A percentile compares a stretch with the other conserved stretches of the same genome.
Conservation (phyloP, 2,329 filamentous ascomycete genomes). For the Penicillium expansum region DNA sequence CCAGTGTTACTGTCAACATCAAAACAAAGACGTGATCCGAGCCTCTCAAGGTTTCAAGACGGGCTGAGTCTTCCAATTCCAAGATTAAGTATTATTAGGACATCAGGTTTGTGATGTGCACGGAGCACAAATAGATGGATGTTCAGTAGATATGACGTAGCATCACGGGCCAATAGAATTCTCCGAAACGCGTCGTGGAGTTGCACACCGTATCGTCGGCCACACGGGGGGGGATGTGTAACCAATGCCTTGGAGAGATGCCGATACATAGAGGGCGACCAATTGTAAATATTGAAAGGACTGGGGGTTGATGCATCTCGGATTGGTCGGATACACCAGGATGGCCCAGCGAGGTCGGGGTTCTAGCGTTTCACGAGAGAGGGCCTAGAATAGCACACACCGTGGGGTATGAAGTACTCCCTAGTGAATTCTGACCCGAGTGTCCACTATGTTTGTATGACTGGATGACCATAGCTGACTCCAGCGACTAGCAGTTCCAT, state of each 20-base stretch:
- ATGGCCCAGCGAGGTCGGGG: neutral
- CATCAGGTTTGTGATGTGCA: conserved; percentile 8
- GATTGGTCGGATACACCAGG: neutral
- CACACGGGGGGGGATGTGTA: neutral
- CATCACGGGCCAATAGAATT: conserved; percentile 14
- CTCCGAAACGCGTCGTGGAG: neutral
- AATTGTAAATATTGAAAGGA: neutral
- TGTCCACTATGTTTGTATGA: conserved; percentile 13
- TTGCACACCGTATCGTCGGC: neutral
- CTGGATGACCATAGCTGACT: conserved; percentile 7
- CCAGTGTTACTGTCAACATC: neutral
- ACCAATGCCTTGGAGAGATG: neutral
- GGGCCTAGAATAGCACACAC: conserved; percentile 19
- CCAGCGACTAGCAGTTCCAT: conserved; percentile 20
- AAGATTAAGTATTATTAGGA: neutral
- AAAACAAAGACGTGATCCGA: neutral
- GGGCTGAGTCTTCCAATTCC: neutral
- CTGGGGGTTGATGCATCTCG: neutral
- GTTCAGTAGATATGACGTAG: conserved; percentile 20
- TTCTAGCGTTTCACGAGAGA: conserved; percentile 11
- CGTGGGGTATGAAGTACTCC: conserved; percentile 21
- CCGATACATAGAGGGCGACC: neutral
- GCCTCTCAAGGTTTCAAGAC: neutral
- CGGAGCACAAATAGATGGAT: conserved; percentile 2
- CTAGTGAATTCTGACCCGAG: neutral